Evolutionary conservation across 2,329 filamentous ascomycete species (phyloP), one percentile per base, ranked within the genome.

Genomic region (Dissoconium aciculare): DNA sequence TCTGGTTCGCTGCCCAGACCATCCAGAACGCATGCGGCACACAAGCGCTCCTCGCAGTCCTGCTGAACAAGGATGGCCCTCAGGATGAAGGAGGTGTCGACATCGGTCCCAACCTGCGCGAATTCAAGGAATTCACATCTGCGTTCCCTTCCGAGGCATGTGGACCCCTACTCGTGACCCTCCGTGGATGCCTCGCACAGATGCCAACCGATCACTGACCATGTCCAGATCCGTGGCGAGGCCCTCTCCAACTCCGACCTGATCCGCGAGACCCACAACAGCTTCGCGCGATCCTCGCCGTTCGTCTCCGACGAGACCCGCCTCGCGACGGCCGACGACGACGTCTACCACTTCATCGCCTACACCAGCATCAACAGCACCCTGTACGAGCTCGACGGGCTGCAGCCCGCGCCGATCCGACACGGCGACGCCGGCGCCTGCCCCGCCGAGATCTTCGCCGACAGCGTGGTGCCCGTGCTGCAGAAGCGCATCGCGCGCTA

Each of bases 11-110:
- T 3, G 75, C 78, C 16, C 89, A 98, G 62, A 95, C 87, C 3
- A 98, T 98, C 54, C 87, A 95, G 58, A 98, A 98, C 58, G 89
- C 89, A 5, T 98, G 89, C 60, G 89, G 85, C 26, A 98, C 89
- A 11, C 89, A 98, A 57, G 89, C 89, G 3, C 71, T 98, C 27
- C 71, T 98, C 24, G 89, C 80, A 31, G 81, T 95, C 32, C 68
- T 95, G 17, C 64, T 98, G 43, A 98, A 98, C 62, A 79, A 91
- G 27, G 65, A 55, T 24, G 36, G 33, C 13, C n/a, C 33, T 15
- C 33, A 36, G 25, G 39, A 41, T 15, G 42, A 44, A 4, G 44
- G 44, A 12, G 61, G 68, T 26, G 67, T 93, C 29, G 68, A 84
- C 17, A 73, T 93, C 39, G 85, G 85, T 31, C 52, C 63, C 3